Base-by-base conservation (phyloP, 2,329 filamentous ascomycete genomes). In the Colletotrichum agaves region DNA sequence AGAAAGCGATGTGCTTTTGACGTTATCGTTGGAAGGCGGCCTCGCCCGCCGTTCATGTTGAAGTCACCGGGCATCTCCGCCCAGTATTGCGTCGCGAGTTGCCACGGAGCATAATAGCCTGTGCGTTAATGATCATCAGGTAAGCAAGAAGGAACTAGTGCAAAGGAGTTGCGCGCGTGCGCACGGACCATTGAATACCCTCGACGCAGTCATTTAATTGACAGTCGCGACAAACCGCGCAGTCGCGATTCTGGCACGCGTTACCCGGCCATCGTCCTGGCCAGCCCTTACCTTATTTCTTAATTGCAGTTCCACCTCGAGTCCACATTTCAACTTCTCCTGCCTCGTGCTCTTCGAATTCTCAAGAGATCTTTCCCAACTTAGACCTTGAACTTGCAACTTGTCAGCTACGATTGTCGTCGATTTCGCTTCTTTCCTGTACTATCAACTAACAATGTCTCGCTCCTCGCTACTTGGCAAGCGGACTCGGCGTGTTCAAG, bases 381-480 rank as follows among this genome's bases (percentile, higher is more conserved):
- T 43, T 49, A 6, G 41, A 31, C 46, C 10, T 43, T 12, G 15
- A 17, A 17, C 11, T 35, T 35, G 47, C 10, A 31, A 67, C 37
- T 46, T 53, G 35, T 52, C 63, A 53, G 57, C 19, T 35, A 44
- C 49, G 43, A 35, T 50, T 67, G 55, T 21, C 55, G 13, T 37
- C 13, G 35, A 37, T 37, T 37, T 7, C 27, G 35, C 35, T 37
- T 65, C 21, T 59, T 65, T 37, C 33, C 41, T 27, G 17, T 43
- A 52, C 37, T 43, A 19, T 27, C 41, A 11, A 21, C 44, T 7
- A 27, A 46, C 50, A 63, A 74, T 74, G 73, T 57, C 73, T 70
- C 67, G 67, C 47, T 65, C 68, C 35, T 53, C 64, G 61, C 69
- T 74, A 58, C 69, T 74, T 11, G 73, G 73, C 55, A 74, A 74